Evolutionary conservation across 768 basidiomycete species (phyloP).

Genomic region (Boletellus ananas): DNA sequence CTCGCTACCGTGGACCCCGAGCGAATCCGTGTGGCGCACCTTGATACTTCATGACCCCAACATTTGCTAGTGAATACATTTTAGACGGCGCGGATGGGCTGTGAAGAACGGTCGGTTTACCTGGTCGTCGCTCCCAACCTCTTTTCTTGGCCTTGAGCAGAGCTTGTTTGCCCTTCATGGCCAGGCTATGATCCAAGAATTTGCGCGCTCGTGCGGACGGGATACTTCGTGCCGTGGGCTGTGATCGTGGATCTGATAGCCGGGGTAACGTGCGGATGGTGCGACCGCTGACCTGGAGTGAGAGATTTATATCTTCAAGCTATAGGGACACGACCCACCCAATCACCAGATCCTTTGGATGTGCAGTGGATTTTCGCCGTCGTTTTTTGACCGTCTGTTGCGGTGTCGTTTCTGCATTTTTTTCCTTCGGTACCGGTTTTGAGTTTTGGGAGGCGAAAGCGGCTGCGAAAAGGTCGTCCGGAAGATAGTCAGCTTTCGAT

Average conservation of each 20-base stretch:
- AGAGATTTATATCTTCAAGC: not conserved
- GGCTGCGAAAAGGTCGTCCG: slow-evolving; percentile 60
- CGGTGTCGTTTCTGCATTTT: slow-evolving; percentile 22
- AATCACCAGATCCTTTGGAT: slow-evolving; percentile 49
- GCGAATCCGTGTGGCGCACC: slow-evolving; percentile 53
- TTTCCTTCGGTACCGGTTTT: slow-evolving; percentile 11
- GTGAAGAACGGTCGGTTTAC: slow-evolving; percentile 34
- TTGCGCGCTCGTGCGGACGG: slow-evolving; percentile 48
- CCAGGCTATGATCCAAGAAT: slow-evolving; percentile 52
- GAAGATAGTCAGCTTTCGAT: slow-evolving; percentile 49
- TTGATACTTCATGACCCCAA: slow-evolving; percentile 51
- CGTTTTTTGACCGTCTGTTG: slow-evolving; percentile 25
- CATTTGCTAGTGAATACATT: slow-evolving; percentile 38
- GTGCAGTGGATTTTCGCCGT: slow-evolving; percentile 31
- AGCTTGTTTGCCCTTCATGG: slow-evolving; percentile 37
- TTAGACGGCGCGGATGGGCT: not conserved
- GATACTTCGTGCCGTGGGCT: slow-evolving; percentile 38
- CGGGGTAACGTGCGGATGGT: slow-evolving; percentile 48
- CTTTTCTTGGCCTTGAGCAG: slow-evolving; percentile 34
- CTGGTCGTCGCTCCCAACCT: slow-evolving; percentile 59
- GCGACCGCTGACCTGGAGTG: slow-evolving; percentile 42
- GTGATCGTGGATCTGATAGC: slow-evolving; percentile 25
- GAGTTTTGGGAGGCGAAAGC: slow-evolving; percentile 43
- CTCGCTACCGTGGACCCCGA: slow-evolving; percentile 12
- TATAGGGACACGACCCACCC: slow-evolving; percentile 39